A percentile compares a stretch with the other conserved stretches of the same genome.
Conservation (phyloP, 2,329 filamentous ascomycete genomes). For the Fusarium chlamydosporum region DNA sequence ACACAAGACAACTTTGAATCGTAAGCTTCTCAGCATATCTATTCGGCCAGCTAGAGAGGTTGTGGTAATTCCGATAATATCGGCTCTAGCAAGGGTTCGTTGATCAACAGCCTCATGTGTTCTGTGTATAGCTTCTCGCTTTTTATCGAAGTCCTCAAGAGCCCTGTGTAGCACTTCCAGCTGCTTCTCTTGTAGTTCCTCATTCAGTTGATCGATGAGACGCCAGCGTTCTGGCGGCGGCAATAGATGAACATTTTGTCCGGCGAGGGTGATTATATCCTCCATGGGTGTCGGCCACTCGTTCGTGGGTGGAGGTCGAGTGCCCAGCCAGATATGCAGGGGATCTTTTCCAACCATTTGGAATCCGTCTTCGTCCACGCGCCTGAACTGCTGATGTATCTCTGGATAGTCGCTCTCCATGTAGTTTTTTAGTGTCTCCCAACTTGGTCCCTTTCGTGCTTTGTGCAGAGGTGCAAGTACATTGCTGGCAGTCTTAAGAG, state of each 20-base stretch:
- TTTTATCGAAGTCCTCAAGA: constrained; percentile 4
- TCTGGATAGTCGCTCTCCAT: neutral
- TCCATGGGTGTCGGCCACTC: neutral
- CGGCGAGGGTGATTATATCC: neutral
- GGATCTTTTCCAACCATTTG: neutral
- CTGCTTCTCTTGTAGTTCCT: neutral
- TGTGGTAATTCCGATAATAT: constrained; percentile 71
- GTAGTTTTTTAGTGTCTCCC: neutral
- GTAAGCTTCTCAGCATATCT: constrained; percentile 60
- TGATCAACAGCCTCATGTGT: constrained; percentile 53
- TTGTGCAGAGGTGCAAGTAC: neutral
- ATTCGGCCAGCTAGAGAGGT: constrained; percentile 68
- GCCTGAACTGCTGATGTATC: neutral
- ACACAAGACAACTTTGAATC: constrained; percentile 69
- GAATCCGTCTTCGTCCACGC: neutral
- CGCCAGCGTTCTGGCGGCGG: constrained; percentile 8
- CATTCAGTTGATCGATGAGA: neutral
- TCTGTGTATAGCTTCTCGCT: neutral
- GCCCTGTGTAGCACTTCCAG: constrained; percentile 1
- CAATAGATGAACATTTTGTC: neutral
- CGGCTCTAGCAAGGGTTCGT: constrained; percentile 54
- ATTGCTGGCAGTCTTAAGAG: neutral
- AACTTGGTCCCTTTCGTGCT: neutral
- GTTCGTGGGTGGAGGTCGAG: neutral
- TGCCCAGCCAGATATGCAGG: neutral